These are phyloP conservation scores for Suillus subalutaceus DNA, from an alignment of 768 basidiomycete genomes.

Conservation along the genomic window DNA sequence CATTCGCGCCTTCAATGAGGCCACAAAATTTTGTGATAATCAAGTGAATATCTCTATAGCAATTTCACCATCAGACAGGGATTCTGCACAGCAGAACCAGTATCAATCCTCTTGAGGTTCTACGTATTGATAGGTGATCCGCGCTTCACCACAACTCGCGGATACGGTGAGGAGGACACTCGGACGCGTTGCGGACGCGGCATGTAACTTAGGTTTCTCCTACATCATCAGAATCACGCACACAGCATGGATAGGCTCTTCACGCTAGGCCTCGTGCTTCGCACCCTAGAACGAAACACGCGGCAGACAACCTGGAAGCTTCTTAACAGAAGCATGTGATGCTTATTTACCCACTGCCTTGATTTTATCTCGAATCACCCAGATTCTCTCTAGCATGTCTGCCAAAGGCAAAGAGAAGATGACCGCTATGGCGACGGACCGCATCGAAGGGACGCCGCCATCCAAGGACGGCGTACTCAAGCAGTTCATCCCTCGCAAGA, in stretches of 20 bases:
- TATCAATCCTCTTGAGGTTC: not conserved
- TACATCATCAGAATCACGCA: not conserved
- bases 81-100: not conserved
- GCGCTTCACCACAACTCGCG: slow-evolving; percentile 4
- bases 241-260: not conserved
- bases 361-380: slow-evolving; percentile 3
- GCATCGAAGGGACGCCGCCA: not conserved
- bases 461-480: not conserved
- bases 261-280: slow-evolving; percentile 5
- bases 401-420: slow-evolving; percentile 9
- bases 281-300: slow-evolving; percentile 4
- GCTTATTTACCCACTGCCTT: slow-evolving; percentile 5
- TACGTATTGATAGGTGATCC: not conserved
- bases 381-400: slow-evolving; percentile 7
- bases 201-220: slow-evolving; percentile 4
- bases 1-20: not conserved
- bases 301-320: slow-evolving; percentile 1
- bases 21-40: not conserved
- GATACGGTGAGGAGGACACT: not conserved
- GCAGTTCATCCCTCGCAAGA: not conserved
- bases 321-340: slow-evolving; percentile 2
- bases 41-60: not conserved
- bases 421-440: not conserved
- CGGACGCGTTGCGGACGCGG: not conserved
- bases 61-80: not conserved